Conservation (phyloP, 1,284 basidiomycete genomes). For the Taiwanofungus camphoratus region DNA sequence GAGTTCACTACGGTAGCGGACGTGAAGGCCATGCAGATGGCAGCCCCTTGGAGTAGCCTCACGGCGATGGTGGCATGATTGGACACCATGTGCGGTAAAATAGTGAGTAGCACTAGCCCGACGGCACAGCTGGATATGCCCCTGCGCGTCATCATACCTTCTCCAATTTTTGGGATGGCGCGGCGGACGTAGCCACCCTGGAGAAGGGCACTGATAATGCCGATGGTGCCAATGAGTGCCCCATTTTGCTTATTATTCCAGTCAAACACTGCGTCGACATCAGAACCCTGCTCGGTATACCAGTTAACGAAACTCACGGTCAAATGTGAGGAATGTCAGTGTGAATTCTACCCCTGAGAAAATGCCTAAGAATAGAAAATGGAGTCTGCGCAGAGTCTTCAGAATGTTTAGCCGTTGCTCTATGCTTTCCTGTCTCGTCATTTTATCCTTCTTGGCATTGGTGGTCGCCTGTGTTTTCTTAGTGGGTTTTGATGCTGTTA, state of each 20-base stretch:
- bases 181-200: constrained; percentile 90
- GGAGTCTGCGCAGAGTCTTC: constrained; percentile 54
- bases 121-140: constrained; percentile 70
- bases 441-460: neutral
- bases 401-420: constrained; percentile 48
- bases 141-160: constrained; percentile 71
- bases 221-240: constrained; percentile 80
- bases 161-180: constrained; percentile 62
- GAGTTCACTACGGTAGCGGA: constrained; percentile 89
- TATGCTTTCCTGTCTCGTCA: constrained; percentile 30
- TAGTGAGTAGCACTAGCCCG: constrained; percentile 63
- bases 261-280: constrained; percentile 57
- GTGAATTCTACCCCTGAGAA: constrained; percentile 94
- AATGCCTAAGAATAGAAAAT: constrained; percentile 79
- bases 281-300: too few species aligned
- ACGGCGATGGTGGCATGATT: constrained; percentile 42
- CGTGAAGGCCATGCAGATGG: constrained; percentile 82
- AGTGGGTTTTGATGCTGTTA: neutral
- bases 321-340: constrained; percentile 85
- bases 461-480: neutral
- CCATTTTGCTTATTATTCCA: constrained; percentile 91
- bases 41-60: constrained; percentile 65
- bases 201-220: constrained; percentile 78
- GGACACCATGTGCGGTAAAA: constrained; percentile 54
- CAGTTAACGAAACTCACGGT: constrained; percentile 70